phyloP scores from a whole-genome alignment of 371 early-diverging fungal genomes.

The Mucor mucedo region DNA sequence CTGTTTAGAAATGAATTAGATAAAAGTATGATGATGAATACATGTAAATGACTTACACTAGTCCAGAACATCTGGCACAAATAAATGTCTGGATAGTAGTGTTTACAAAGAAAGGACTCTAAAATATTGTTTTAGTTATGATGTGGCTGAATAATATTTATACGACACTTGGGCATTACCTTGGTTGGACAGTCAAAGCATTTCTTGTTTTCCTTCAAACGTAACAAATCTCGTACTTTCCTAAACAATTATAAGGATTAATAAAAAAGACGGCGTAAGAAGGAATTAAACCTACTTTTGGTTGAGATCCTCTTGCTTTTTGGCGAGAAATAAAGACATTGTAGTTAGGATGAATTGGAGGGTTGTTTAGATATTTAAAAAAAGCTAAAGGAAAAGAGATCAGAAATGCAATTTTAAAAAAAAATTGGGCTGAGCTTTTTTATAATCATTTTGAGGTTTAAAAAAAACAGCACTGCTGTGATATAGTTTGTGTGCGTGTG shows the following conservation, averaged over 20 bases:
- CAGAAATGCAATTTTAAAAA: neutral
- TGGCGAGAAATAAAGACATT: slow-evolving; percentile 27
- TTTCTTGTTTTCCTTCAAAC: slow-evolving; percentile 62
- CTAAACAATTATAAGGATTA: neutral
- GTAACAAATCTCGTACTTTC: slow-evolving; percentile 27
- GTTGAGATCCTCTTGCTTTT: slow-evolving; percentile 29
- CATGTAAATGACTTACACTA: slow-evolving; percentile 53
- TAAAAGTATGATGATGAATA: too few relatives aligned
- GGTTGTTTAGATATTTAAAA: neutral
- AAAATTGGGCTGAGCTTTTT: slow-evolving; percentile 7
- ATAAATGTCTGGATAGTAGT: slow-evolving; percentile 64
- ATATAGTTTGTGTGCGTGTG: too few relatives aligned
- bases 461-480: neutral
- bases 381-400: neutral
- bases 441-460: neutral
- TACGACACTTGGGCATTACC: slow-evolving; percentile 29
- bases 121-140: neutral
- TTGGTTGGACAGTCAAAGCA: slow-evolving; percentile 70
- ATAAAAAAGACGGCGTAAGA: neutral
- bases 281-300: slow-evolving; percentile 13
- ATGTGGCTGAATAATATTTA: neutral
- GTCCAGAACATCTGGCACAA: slow-evolving; percentile 67
- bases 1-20: slow-evolving; percentile 27
- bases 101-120: slow-evolving; percentile 70
- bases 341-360: neutral